Base-by-base conservation (phyloP, 345 rosid species). In the Melaleuca alternifolia region DNA sequence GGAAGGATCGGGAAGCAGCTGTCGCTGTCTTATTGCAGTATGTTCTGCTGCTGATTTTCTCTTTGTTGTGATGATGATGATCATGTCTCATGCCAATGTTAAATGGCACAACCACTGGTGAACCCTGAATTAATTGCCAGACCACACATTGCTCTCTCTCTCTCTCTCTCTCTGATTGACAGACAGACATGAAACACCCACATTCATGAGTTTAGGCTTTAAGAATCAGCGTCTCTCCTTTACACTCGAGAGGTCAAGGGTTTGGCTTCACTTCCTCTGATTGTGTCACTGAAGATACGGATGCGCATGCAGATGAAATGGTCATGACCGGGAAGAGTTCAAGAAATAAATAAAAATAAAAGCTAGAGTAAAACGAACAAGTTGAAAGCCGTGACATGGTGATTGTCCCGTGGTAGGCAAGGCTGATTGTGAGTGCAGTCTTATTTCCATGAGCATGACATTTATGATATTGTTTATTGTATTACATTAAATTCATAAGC, bases 61-160 rank as follows among this genome's bases (percentile, higher is more conserved):
- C 81, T 37, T 41, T 71, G 81, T 37, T 37, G 20, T 9, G 81
- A 71, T 9, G 48, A 18, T 37, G 48, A 71, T 37, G 81, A 71
- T 37, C 37, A 71, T 71, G 44, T 11, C 5, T 18, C 81, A 71
- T 10, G 48, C 81, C 81, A 18, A 37, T 71, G 48, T 71, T 71
- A 37, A 71, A 71, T 71, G 81, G 18, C 79, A 59, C 71, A 71
- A 50, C 84, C n/a, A 50, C n/a, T 75, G 20, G 51, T 41, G 50
- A 81, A 89, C 86, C 88, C 90, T 90, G 92, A 90, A 90, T 90
- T 90, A 75, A 89, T 91, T 89, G 86, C 89, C 71, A 24, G 62
- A 65, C 44, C 77, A 16, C 44, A 65, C 21, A 30, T 21, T 7
- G 9, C 75, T 12, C 71, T n/a, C 71, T n/a, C 71, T n/a, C 65